A percentile compares a stretch with the other conserved stretches of the same genome.
Conservation (phyloP, 805 yeast species). For the Nakazawaea peltata region DNA sequence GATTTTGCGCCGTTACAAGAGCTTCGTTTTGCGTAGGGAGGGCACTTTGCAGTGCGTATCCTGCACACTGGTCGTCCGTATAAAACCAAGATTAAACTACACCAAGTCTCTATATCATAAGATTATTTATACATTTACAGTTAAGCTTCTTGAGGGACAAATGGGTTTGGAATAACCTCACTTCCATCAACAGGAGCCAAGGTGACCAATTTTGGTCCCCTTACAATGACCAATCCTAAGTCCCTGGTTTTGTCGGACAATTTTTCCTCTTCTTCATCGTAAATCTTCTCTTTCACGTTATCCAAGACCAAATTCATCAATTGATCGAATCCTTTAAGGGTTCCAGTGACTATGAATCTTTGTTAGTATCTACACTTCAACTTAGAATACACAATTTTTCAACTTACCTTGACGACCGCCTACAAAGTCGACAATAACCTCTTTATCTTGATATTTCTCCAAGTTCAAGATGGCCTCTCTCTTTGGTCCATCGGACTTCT, state of each 20-base stretch:
- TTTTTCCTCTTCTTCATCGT: slow-evolving; percentile 31
- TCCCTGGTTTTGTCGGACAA: slow-evolving; percentile 52
- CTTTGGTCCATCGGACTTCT: slow-evolving; percentile 41
- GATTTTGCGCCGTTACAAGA: too few species aligned
- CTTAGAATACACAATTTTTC: not conserved
- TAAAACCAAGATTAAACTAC: too few species aligned
- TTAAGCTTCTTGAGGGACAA: slow-evolving; percentile 18
- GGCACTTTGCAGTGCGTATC: too few species aligned
- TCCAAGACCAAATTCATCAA: slow-evolving; percentile 74
- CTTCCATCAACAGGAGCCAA: slow-evolving; percentile 70
- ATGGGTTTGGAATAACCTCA: slow-evolving; percentile 66
- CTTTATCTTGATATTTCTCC: slow-evolving; percentile 64
- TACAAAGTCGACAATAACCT: slow-evolving; percentile 68
- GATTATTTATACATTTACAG: too few species aligned
- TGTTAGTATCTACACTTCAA: too few species aligned
- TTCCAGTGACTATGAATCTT: slow-evolving; percentile 57
- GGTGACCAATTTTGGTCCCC: slow-evolving; percentile 75
- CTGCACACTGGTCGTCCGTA: too few species aligned
- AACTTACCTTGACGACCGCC: slow-evolving; percentile 66
- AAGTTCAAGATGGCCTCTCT: slow-evolving; percentile 85
- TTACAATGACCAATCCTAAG: slow-evolving; percentile 73
- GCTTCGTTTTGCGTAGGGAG: too few species aligned
- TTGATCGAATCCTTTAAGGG: slow-evolving; percentile 76
- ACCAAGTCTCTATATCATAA: too few species aligned
- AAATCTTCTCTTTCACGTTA: slow-evolving; percentile 56